Evolutionary conservation across 768 basidiomycete species (phyloP).

Genomic region (Leccinum disarticulatum): DNA sequence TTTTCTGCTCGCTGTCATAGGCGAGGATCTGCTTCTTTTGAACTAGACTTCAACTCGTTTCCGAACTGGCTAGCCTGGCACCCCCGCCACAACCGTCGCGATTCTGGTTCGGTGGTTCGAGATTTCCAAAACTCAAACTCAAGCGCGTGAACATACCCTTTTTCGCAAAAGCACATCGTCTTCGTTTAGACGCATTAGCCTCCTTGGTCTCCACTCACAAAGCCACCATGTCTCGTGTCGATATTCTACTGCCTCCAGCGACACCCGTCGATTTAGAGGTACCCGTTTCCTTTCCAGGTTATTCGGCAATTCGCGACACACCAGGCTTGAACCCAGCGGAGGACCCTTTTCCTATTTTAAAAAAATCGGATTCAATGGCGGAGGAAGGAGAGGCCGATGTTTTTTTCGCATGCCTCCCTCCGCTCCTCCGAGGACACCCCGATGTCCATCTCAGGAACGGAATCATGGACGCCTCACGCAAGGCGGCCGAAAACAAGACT

Average conservation of each 20-base stretch:
- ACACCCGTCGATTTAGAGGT: conserved; percentile 29
- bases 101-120: conserved; percentile 70
- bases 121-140: conserved; percentile 34
- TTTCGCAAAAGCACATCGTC: conserved; percentile 26
- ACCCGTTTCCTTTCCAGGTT: conserved; percentile 32
- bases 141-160: conserved; percentile 26
- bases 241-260: conserved; percentile 39
- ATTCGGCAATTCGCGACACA: conserved; percentile 25
- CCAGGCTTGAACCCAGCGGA: conserved; percentile 14
- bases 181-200: conserved; percentile 27
- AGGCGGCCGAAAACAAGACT: conserved; percentile 50
- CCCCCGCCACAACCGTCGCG: conserved; percentile 63
- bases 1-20: conserved; percentile 25
- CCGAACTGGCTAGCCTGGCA: conserved; percentile 64
- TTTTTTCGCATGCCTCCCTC: conserved; percentile 64
- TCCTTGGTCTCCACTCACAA: conserved; percentile 22
- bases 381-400: conserved; percentile 38
- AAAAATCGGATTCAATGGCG: conserved; percentile 50
- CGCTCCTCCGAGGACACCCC: conserved; percentile 65
- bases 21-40: conserved; percentile 65
- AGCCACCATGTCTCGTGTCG: conserved; percentile 57
- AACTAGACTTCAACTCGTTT: conserved; percentile 41
- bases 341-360: conserved; percentile 27
- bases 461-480: conserved; percentile 62
- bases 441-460: conserved; percentile 74